Conservation (phyloP, 2,329 filamentous ascomycete species). For the Exophiala bonariae region DNA sequence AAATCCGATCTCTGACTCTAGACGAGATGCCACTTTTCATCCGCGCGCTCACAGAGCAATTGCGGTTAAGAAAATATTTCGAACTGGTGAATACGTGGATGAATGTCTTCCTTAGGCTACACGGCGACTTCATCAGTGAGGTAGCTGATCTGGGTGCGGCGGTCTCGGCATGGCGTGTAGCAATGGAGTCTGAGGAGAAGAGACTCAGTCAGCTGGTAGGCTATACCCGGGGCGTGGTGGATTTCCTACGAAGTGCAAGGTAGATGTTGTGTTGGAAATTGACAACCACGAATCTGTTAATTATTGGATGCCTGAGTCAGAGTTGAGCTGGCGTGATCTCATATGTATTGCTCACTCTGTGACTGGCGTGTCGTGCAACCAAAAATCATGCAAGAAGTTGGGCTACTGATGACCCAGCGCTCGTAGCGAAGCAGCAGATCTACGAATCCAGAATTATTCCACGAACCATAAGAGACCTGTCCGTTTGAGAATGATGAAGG, state of each 20-base stretch:
- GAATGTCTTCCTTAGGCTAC: constrained; percentile 84
- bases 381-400: no score
- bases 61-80: constrained; percentile 72
- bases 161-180: constrained; percentile 68
- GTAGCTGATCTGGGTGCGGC: constrained; percentile 43
- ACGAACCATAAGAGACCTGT: no score
- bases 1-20: constrained; percentile 77
- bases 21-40: constrained; percentile 81
- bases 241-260: constrained; percentile 68
- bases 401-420: no score
- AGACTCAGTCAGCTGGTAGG: constrained; percentile 76
- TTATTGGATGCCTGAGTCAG: no score
- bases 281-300: no score
- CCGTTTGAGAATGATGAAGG: no score
- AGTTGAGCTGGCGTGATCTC: no score
- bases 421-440: no score
- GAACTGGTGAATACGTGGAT: constrained; percentile 97
- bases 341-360: no score
- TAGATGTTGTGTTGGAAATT: constrained; percentile 18
- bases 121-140: constrained; percentile 59
- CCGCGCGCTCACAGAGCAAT: constrained; percentile 69
- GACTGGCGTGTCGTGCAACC: no score
- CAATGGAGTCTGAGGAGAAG: constrained; percentile 70
- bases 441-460: no score
- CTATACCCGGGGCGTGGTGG: constrained; percentile 83